These are phyloP conservation scores for Hanseniaspora mollemarum DNA, from an alignment of 805 yeast species.

Conservation along the genomic window DNA sequence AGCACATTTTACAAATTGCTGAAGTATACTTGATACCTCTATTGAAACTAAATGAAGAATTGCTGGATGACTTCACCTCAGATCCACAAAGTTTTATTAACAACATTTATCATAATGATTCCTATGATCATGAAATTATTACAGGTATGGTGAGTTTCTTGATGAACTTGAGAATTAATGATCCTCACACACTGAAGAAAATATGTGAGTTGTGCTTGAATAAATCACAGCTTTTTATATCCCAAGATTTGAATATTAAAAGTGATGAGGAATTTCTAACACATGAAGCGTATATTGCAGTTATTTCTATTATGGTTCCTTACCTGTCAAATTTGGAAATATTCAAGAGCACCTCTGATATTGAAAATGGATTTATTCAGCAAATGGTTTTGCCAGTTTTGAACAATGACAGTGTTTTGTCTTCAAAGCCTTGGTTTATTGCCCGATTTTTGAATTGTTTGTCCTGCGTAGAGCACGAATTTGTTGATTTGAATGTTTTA, in stretches of 20 bases:
- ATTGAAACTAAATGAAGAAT: constrained; percentile 6
- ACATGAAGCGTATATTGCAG: constrained; percentile 6
- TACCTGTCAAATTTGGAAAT: constrained; percentile 1
- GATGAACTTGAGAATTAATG: constrained; percentile 11
- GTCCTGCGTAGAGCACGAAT: constrained; percentile 30
- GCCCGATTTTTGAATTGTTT: constrained; percentile 61
- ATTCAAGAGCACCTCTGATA: not conserved
- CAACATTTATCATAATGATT: constrained; percentile 12
- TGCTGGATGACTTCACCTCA: constrained; percentile 5
- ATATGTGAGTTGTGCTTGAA: constrained; percentile 1
- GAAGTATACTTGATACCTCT: constrained; percentile 11
- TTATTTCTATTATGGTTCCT: not conserved
- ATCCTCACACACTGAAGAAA: not conserved
- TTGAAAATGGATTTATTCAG: constrained; percentile 10
- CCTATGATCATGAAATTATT: constrained; percentile 12
- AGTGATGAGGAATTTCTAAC: not conserved
- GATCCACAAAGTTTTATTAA: constrained; percentile 13
- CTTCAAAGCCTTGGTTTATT: constrained; percentile 42
- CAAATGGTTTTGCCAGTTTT: not conserved
- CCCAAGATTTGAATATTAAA: not conserved
- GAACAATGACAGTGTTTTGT: constrained; percentile 5
- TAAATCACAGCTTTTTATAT: constrained; percentile 2
- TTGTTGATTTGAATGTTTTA: constrained; percentile 31
- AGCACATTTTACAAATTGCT: constrained; percentile 1
- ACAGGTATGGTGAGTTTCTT: constrained; percentile 6